Base-by-base conservation (phyloP, 140 eudicot species). In the Oenanthe javanica region DNA sequence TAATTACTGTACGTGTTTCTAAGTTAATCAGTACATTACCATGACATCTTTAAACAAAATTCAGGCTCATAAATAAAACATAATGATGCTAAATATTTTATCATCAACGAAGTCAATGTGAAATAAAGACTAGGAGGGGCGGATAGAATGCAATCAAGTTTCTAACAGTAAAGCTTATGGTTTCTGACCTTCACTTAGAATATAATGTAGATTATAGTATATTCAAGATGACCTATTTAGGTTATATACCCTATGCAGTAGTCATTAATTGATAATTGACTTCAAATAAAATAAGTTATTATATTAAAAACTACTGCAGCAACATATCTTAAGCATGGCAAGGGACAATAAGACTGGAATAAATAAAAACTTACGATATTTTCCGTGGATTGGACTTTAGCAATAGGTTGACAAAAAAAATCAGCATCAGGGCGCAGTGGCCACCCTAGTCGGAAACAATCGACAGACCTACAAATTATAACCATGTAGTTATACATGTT, bases 371-470 rank as follows among this genome's bases (percentile, higher is more conserved):
- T 46, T 83, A 93, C 97, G 50, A 82, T 90, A 49, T 76, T 81
- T 36, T 71, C 83, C 43, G 71, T 77, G 48, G 50, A 76, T 57
- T 5, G 80, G 61, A 0, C 51, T 76, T 83, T 83, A 38, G 48
- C 59, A 19, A 47, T 74, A 81, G 89, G 83, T 51, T 9, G 70
- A 75, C 84, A 85, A 89, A 94, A 94, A 93, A 94, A 94, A 86
- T 89, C 87, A 84, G 89, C 79, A 64, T 92, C 88, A 15, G 82
- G 80, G 75, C 94, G 97, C 97, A 94, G 90, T 48, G 98, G 98
- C 98, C 98, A 94, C 31, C 98, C 97, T 31, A 94, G 84, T 27
- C 92, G 91, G 80, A 94, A 94, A 87, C 98, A 94, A 54, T 94
- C 92, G 47, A 83, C 83, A 47, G 98, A 94, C 98, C 98, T 94